Base-by-base conservation (phyloP, 805 yeast species). In the Candida alai region DNA sequence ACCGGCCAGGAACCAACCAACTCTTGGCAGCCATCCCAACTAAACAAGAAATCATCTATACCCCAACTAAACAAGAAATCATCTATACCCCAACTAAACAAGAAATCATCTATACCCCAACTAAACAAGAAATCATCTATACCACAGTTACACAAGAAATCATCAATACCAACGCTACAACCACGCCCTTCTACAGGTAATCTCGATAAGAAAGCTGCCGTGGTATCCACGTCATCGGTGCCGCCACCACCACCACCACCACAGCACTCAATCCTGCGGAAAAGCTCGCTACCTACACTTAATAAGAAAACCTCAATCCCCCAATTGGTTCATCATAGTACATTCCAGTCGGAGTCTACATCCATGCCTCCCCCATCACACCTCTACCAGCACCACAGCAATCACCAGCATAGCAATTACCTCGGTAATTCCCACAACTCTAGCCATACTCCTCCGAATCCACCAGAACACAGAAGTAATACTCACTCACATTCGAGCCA, bases 91-190 rank as follows among this genome's bases (percentile, higher is more conserved):
- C 30, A 25, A 24, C 28, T 42, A 9, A 36, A 37, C 10, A 39
- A 31, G 15, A 41, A 47, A 24, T 24, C 42, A 12, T 40, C 42
- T 6, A 37, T 40, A 9, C 47, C 51, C 2, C 31, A 31, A 28
- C 34, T 45, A 11, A 46, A 48, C 10, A 47, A 39, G 33, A 50
- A 49, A 26, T 39, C 50, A 12, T 43, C 51, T 5, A 33, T 38
- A 12, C 51, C 56, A 4, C 37, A 35, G 4, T 35, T 53, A 13
- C 47, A 41, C 21, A 41, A 39, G 28, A 49, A 45, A 27, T 27
- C 49, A 5, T 46, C 52, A 2, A 43, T 47, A 6, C 49, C 57
- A 1, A 31, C 25, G 18, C 19, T 41, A 24, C 45, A 41, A 20
- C 32, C 25, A 36, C 35, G 22, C 41, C 40, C 44, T 15, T 34